These are phyloP conservation scores for Lecanicillium sp. DNA, from an alignment of 2,329 filamentous ascomycete species.

Conservation along the genomic window DNA sequence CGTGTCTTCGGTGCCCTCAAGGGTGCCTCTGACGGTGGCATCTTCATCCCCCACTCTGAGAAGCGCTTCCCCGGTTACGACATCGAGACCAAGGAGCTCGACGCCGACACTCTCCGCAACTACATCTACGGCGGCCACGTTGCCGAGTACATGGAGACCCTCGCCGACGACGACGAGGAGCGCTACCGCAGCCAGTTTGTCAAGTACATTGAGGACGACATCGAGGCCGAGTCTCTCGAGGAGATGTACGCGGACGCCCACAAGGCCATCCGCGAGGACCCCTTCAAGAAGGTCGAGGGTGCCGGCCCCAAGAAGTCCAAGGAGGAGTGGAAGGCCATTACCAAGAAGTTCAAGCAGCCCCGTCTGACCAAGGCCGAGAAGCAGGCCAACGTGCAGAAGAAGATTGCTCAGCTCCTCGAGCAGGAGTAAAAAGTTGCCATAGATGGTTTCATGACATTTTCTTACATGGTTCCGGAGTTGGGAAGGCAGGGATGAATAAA, in stretches of 20 bases:
- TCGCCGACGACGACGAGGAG: slow-evolving; percentile 99
- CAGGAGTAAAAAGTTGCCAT: slow-evolving; percentile 33
- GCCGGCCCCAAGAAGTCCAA: slow-evolving; percentile 87
- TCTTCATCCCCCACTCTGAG: slow-evolving; percentile 96
- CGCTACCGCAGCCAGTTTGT: slow-evolving; percentile 98
- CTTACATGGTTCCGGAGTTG: slow-evolving; percentile 33
- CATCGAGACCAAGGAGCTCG: slow-evolving; percentile 95
- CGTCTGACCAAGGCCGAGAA: slow-evolving; percentile 84
- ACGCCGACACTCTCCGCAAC: slow-evolving; percentile 92
- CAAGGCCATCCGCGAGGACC: slow-evolving; percentile 94
- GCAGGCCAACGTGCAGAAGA: slow-evolving; percentile 76
- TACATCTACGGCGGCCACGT: slow-evolving; percentile 99
- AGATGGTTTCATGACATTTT: slow-evolving; percentile 20
- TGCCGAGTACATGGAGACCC: slow-evolving; percentile 99
- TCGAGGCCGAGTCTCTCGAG: slow-evolving; percentile 95
- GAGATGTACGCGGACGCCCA: slow-evolving; percentile 94
- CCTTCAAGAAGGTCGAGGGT: slow-evolving; percentile 83
- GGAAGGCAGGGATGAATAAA: slow-evolving; percentile 33
- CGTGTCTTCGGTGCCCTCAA: slow-evolving; percentile 99
- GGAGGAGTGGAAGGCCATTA: slow-evolving; percentile 94
- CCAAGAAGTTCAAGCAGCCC: slow-evolving; percentile 73
- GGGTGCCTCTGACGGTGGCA: slow-evolving; percentile 96
- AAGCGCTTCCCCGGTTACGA: slow-evolving; percentile 99
- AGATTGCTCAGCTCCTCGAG: slow-evolving; percentile 75
- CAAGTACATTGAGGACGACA: slow-evolving; percentile 94